phyloP scores from a whole-genome alignment of 306 rosid genomes.

The Citrullus mucosospermus region DNA sequence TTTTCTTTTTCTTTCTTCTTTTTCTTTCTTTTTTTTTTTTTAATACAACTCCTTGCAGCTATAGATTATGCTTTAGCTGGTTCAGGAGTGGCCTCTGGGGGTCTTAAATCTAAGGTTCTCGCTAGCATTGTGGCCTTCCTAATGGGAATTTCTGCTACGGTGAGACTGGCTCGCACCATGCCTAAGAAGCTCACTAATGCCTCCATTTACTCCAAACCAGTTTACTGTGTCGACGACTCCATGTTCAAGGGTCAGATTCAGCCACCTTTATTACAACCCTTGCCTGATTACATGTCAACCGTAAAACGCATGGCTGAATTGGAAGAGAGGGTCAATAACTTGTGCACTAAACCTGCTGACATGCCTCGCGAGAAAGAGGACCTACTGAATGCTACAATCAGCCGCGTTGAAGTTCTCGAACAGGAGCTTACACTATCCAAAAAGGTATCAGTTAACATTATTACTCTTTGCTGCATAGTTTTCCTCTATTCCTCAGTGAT shows the following conservation, averaged over 20 bases:
- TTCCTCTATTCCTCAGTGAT: not conserved
- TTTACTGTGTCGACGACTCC: constrained; percentile 17
- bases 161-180: constrained; percentile 55
- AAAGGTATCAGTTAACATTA: constrained; percentile 31
- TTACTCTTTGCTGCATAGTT: not conserved
- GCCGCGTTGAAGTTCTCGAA: constrained; percentile 50
- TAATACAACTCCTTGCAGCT: constrained; percentile 10
- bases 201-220: constrained; percentile 47
- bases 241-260: constrained; percentile 9
- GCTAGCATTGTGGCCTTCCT: constrained; percentile 60
- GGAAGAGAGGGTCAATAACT: constrained; percentile 38
- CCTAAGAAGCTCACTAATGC: constrained; percentile 71
- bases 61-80: constrained; percentile 18
- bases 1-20: not conserved
- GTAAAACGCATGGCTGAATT: constrained; percentile 80
- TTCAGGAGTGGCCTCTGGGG: constrained; percentile 34
- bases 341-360: constrained; percentile 31
- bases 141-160: constrained; percentile 70
- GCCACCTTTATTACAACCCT: not conserved
- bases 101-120: constrained; percentile 38
- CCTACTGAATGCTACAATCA: constrained; percentile 39
- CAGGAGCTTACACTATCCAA: constrained; percentile 47
- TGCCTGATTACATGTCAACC: constrained; percentile 42
- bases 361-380: constrained; percentile 70
- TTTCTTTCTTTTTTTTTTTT: not conserved